Conservation (phyloP, 225 moss, liverwort and hornwort species). For the Sphagnum contortum region DNA sequence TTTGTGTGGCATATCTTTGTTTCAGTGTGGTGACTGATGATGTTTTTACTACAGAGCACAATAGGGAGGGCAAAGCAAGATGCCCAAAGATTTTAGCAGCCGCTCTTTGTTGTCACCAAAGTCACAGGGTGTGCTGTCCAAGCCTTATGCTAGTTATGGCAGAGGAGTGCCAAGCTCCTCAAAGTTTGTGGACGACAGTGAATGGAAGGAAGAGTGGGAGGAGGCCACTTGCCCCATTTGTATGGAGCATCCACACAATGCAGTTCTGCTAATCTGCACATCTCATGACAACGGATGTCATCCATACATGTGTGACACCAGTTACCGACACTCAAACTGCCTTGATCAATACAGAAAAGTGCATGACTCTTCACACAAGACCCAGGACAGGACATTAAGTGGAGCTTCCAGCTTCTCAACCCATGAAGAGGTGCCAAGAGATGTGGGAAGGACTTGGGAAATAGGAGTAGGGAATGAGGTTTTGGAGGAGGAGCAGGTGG, state of each 20-base stretch:
- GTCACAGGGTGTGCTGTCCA: conserved; percentile 64
- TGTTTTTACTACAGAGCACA: too few relatives aligned
- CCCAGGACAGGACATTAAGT: conserved; percentile 8
- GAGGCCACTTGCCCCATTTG: conserved; percentile 97
- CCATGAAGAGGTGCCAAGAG: too few relatives aligned
- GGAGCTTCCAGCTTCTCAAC: neutral
- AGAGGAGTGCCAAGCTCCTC: conserved; percentile 72
- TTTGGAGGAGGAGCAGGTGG: too few relatives aligned
- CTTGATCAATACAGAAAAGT: conserved; percentile 94
- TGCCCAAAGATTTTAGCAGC: conserved; percentile 93
- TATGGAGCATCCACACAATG: conserved; percentile 97
- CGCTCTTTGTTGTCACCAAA: conserved; percentile 60
- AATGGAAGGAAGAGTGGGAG: conserved; percentile 94
- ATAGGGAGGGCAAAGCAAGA: conserved; percentile 23
- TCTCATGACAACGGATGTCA: conserved; percentile 92
- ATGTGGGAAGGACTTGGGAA: too few relatives aligned
- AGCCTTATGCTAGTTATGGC: conserved; percentile 75
- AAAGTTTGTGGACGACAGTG: conserved; percentile 68
- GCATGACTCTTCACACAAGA: conserved; percentile 38
- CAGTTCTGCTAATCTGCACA: conserved; percentile 75
- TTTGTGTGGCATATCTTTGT: too few relatives aligned
- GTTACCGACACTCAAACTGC: conserved; percentile 95
- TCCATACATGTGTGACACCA: conserved; percentile 97
- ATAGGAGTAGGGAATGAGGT: too few relatives aligned
- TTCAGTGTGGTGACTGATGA: too few relatives aligned